Evolutionary conservation across 2,329 filamentous ascomycete species (phyloP).

Genomic region (Aspergillus sp.): DNA sequence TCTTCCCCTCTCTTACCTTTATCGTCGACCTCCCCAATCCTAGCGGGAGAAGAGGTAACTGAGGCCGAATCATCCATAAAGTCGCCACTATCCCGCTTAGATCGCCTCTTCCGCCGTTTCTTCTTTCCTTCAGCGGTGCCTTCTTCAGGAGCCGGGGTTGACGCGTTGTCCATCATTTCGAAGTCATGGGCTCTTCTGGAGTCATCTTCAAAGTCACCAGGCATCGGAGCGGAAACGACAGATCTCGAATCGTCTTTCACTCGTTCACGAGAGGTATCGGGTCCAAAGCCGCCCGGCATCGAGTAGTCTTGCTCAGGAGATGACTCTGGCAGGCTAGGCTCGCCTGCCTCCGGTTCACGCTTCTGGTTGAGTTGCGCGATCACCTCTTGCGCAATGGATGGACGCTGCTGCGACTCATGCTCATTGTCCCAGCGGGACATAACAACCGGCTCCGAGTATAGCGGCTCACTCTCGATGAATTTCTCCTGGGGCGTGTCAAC

Average conservation of each 20-base stretch:
- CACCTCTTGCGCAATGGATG: conserved; percentile 22
- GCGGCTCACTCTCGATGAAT: conserved; percentile 14
- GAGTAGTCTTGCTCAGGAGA: conserved; percentile 23
- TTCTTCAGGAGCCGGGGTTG: conserved; percentile 5
- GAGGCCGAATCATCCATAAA: conserved; percentile 37
- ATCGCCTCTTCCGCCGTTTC: conserved; percentile 25
- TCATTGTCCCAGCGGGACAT: background rate
- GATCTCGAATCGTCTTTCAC: conserved; percentile 14
- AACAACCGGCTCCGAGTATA: conserved; percentile 20
- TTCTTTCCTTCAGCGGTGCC: conserved; percentile 21
- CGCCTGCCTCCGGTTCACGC: background rate
- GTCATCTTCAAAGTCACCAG: conserved; percentile 13
- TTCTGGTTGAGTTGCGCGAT: conserved; percentile 24
- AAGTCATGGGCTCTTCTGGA: conserved; percentile 20
- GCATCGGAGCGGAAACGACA: conserved; percentile 18
- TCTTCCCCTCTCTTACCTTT: conserved; percentile 31
- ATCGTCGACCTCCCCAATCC: conserved; percentile 29
- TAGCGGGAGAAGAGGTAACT: conserved; percentile 31
- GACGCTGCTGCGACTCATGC: background rate
- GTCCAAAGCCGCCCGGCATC: conserved; percentile 33
- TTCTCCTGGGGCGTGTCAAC: conserved; percentile 42
- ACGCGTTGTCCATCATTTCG: conserved; percentile 17
- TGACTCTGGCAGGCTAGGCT: conserved; percentile 10
- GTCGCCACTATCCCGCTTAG: conserved; percentile 24
- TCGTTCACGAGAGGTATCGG: conserved; percentile 8